A percentile compares a stretch with the other conserved stretches of the same genome.
phyloP scores from a whole-genome alignment of 176 grass and related monocot species.

The Zoysia pacifica region DNA sequence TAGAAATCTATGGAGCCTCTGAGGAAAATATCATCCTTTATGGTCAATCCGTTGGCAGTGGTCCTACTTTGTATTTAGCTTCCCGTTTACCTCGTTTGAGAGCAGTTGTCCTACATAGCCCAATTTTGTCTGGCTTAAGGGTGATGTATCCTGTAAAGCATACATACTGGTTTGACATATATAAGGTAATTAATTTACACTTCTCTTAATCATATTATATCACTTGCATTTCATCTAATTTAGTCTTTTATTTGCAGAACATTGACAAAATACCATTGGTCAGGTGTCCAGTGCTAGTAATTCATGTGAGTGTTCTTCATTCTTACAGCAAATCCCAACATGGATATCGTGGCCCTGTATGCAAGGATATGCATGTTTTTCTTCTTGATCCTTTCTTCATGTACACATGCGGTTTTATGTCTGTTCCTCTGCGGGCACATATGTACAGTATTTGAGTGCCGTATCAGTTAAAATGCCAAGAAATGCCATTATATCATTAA shows the following conservation, averaged over 20 bases:
- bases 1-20: slow-evolving; percentile 76
- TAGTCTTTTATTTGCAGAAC: slow-evolving; percentile 66
- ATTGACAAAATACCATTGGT: slow-evolving; percentile 94
- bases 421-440: not conserved
- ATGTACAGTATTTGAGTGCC: not conserved
- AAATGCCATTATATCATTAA: not conserved
- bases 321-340: slow-evolving; percentile 6
- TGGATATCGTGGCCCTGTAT: not conserved
- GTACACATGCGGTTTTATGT: not conserved
- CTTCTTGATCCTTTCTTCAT: not conserved
- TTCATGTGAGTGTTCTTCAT: slow-evolving; percentile 81
- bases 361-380: not conserved
- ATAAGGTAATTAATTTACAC: slow-evolving; percentile 69
- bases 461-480: not conserved
- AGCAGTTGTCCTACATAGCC: slow-evolving; percentile 95
- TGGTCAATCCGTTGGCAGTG: slow-evolving; percentile 97
- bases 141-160: slow-evolving; percentile 99
- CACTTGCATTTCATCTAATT: slow-evolving; percentile 33
- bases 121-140: slow-evolving; percentile 96
- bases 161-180: slow-evolving; percentile 99
- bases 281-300: slow-evolving; percentile 89
- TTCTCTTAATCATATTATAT: not conserved
- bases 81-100: slow-evolving; percentile 72
- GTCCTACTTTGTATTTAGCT: slow-evolving; percentile 91
- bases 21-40: slow-evolving; percentile 93